Conservation (phyloP, 2,329 filamentous ascomycete genomes). For the Nigrospora osmanthi region DNA sequence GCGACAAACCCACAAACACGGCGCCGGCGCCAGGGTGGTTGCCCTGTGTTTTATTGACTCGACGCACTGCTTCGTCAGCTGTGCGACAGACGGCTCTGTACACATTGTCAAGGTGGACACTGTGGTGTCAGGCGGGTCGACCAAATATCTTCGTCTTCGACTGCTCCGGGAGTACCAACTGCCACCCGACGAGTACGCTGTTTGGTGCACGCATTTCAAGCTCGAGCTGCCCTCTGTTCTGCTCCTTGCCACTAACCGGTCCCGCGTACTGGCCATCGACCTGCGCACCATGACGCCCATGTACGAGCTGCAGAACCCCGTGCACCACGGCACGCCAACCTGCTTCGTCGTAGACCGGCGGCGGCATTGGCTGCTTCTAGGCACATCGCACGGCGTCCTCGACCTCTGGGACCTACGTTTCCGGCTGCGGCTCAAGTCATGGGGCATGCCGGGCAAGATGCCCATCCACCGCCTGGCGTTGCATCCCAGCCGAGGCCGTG, state of each 20-base stretch:
- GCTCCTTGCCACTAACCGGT: slow-evolving; percentile 78
- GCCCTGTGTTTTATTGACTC: slow-evolving; percentile 87
- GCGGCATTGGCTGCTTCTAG: slow-evolving; percentile 84
- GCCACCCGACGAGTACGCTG: slow-evolving; percentile 63
- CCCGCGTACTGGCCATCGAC: slow-evolving; percentile 76
- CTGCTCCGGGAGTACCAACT: slow-evolving; percentile 77
- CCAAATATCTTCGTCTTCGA: slow-evolving; percentile 71
- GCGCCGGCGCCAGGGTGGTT: slow-evolving; percentile 62
- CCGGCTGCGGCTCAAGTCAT: slow-evolving; percentile 75
- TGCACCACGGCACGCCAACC: slow-evolving; percentile 85
- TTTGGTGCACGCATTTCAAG: slow-evolving; percentile 91
- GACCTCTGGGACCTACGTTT: slow-evolving; percentile 98
- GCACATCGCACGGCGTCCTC: slow-evolving; percentile 86
- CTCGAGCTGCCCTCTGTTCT: slow-evolving; percentile 75
- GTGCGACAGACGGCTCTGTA: slow-evolving; percentile 81
- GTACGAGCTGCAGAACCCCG: slow-evolving; percentile 75
- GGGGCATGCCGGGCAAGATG: slow-evolving; percentile 76
- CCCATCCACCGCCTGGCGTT: slow-evolving; percentile 73
- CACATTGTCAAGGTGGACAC: slow-evolving; percentile 78
- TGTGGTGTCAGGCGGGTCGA: slow-evolving; percentile 35
- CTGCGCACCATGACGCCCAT: slow-evolving; percentile 77
- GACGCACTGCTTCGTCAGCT: slow-evolving; percentile 88
- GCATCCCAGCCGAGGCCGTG: slow-evolving; percentile 70
- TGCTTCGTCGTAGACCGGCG: slow-evolving; percentile 84
- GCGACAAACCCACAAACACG: slow-evolving; percentile 76